A percentile compares a stretch with the other conserved stretches of the same genome.
These are phyloP conservation scores for Incumbomyces lentus DNA, from an alignment of 2,329 filamentous ascomycete species.

Conservation along the genomic window DNA sequence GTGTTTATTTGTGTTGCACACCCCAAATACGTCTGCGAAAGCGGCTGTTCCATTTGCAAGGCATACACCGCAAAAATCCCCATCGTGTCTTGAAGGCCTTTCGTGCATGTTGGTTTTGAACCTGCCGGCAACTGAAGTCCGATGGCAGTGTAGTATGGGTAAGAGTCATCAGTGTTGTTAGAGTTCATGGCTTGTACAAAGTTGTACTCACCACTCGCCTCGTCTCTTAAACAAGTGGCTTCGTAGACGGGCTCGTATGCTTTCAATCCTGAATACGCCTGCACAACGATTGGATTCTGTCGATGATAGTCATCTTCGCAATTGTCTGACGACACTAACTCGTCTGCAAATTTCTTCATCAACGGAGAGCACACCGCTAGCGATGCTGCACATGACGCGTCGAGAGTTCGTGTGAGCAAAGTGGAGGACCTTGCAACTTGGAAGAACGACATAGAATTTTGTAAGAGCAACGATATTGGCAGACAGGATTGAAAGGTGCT, in stretches of 20 bases:
- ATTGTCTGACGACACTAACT: slow-evolving; percentile 51
- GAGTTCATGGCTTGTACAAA: slow-evolving; percentile 74
- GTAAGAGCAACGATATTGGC: slow-evolving; percentile 70
- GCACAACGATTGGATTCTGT: slow-evolving; percentile 59
- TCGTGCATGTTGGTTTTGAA: slow-evolving; percentile 62
- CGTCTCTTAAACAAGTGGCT: slow-evolving; percentile 68
- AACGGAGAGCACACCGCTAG: slow-evolving; percentile 53
- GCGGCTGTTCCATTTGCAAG: slow-evolving; percentile 52
- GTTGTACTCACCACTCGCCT: slow-evolving; percentile 58
- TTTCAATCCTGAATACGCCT: slow-evolving; percentile 65
- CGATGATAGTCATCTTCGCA: slow-evolving; percentile 62
- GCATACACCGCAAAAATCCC: slow-evolving; percentile 63
- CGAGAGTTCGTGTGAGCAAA: slow-evolving; percentile 65
- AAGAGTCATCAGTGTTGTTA: slow-evolving; percentile 58
- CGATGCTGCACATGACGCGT: slow-evolving; percentile 64
- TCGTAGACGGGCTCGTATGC: slow-evolving; percentile 70
- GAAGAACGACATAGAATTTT: slow-evolving; percentile 82
- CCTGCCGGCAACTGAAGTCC: slow-evolving; percentile 59
- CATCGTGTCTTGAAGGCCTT: slow-evolving; percentile 74
- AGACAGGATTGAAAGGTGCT: slow-evolving; percentile 62
- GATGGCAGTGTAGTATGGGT: slow-evolving; percentile 77
- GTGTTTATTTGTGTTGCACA: slow-evolving; percentile 67
- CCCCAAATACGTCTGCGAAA: slow-evolving; percentile 57
- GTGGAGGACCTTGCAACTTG: slow-evolving; percentile 60
- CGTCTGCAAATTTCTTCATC: slow-evolving; percentile 53